These are phyloP conservation scores for Ophiocordyceps unilateralis DNA, from an alignment of 2,329 filamentous ascomycete species.

Conservation along the genomic window DNA sequence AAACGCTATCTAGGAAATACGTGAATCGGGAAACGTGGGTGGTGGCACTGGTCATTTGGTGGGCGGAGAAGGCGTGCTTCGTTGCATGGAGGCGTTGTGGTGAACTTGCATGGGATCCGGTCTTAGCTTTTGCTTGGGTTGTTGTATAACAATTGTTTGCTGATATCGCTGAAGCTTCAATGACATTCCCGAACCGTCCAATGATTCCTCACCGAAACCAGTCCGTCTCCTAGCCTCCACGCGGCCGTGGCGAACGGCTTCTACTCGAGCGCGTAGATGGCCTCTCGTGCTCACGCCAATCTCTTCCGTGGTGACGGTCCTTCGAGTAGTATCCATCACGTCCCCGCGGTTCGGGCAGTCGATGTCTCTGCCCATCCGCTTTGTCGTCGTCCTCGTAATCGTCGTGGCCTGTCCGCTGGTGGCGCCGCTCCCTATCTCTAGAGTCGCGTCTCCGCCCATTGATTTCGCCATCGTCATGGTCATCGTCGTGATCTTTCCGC, in stretches of 20 bases:
- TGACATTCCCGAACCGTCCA: no score
- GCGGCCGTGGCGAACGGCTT: conserved; percentile 17
- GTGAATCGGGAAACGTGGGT: conserved; percentile 3
- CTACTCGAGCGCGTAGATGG: conserved; percentile 17
- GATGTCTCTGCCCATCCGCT: not conserved
- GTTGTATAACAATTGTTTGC: conserved; percentile 3
- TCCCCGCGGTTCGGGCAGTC: not conserved
- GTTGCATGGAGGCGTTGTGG: not conserved
- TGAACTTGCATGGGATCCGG: not conserved
- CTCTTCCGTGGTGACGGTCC: conserved; percentile 10
- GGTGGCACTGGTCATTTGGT: not conserved
- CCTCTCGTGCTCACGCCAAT: conserved; percentile 11
- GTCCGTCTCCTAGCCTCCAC: conserved; percentile 9
- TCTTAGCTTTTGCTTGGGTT: not conserved
- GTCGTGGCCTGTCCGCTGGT: not conserved
- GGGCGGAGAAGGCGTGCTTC: not conserved
- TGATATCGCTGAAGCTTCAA: no score
- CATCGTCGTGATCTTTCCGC: not conserved
- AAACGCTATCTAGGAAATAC: conserved; percentile 50
- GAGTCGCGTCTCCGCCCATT: conserved; percentile 11
- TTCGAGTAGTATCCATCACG: conserved; percentile 9
- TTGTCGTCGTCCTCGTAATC: not conserved
- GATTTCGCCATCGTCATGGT: conserved; percentile 3
- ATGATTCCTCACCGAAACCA: no score
- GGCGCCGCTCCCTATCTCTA: conserved; percentile 9